These are phyloP conservation scores for Cantharellus anzutake DNA, from an alignment of 768 basidiomycete species.

Conservation along the genomic window DNA sequence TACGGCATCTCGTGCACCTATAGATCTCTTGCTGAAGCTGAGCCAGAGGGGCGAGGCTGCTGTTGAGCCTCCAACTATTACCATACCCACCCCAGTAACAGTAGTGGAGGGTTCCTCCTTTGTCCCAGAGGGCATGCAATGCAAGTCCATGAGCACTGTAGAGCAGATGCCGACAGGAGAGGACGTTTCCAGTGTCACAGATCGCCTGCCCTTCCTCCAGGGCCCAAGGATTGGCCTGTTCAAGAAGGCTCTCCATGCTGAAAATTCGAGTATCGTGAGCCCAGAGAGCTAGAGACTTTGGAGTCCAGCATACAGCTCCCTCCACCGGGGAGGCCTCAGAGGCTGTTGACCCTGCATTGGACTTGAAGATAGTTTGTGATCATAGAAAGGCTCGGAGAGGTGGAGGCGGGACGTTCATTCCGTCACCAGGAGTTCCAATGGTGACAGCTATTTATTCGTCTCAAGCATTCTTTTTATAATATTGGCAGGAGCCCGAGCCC, in stretches of 20 bases:
- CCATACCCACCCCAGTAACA: background rate
- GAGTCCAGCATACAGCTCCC: background rate
- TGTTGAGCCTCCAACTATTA: background rate
- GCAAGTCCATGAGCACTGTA: background rate
- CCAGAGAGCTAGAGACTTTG: background rate
- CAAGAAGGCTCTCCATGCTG: background rate
- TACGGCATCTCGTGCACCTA: background rate
- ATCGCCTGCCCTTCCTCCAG: no score
- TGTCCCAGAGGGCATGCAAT: background rate
- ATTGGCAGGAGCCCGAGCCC: background rate
- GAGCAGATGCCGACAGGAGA: background rate
- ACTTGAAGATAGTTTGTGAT: constrained; percentile 1
- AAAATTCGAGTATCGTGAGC: background rate
- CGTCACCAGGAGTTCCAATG: background rate
- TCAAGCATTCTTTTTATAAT: background rate
- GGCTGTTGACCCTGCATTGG: constrained; percentile 6
- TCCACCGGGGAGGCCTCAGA: background rate
- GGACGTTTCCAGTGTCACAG: background rate
- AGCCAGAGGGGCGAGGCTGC: background rate
- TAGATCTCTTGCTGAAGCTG: background rate
- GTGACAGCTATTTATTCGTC: background rate
- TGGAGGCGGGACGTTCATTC: constrained; percentile 6
- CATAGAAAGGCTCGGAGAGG: constrained; percentile 1
- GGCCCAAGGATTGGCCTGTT: background rate
- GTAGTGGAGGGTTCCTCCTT: background rate